Conservation (phyloP, 202 grass and related monocot genomes). For the Schoenoplectus tabernaemontani region DNA sequence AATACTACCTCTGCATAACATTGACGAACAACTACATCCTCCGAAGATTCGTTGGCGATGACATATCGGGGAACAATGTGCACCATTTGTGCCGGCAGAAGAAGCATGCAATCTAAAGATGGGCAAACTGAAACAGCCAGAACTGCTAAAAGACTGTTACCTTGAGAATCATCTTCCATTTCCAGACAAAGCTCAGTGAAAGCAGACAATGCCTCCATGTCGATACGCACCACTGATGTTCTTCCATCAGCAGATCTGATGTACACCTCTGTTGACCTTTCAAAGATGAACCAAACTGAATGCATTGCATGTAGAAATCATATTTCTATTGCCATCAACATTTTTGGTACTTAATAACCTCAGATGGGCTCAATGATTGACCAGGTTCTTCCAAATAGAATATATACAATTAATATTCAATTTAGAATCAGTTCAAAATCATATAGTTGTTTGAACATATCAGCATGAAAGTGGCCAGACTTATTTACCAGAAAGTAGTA, state of each 20-base stretch:
- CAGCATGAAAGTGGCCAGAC: neutral
- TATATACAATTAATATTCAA: neutral
- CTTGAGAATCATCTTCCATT: constrained; percentile 34
- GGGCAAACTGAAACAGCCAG: constrained; percentile 61
- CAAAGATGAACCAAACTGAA: constrained; percentile 6
- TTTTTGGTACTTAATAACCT: neutral
- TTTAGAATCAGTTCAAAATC: neutral
- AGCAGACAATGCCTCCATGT: constrained; percentile 66
- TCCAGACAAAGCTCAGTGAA: constrained; percentile 72
- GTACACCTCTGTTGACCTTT: constrained; percentile 62
- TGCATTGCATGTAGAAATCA: neutral
- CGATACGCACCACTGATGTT: constrained; percentile 46
- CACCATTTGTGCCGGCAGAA: constrained; percentile 54
- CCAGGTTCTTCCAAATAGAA: neutral
- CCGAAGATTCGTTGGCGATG: constrained; percentile 57
- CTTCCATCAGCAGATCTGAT: constrained; percentile 40
- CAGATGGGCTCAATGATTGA: neutral
- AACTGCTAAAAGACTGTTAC: constrained; percentile 33
- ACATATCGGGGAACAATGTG: constrained; percentile 69
- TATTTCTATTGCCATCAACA: neutral
- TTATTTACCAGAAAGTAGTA: neutral
- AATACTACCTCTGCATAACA: constrained; percentile 58
- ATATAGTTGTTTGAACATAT: neutral
- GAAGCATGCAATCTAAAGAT: constrained; percentile 12
- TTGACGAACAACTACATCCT: constrained; percentile 57